Evolutionary conservation across 495 filamentous ascomycete species (phyloP), one percentile per base, ranked within the genome.

Genomic region (Xylaria longipes): DNA sequence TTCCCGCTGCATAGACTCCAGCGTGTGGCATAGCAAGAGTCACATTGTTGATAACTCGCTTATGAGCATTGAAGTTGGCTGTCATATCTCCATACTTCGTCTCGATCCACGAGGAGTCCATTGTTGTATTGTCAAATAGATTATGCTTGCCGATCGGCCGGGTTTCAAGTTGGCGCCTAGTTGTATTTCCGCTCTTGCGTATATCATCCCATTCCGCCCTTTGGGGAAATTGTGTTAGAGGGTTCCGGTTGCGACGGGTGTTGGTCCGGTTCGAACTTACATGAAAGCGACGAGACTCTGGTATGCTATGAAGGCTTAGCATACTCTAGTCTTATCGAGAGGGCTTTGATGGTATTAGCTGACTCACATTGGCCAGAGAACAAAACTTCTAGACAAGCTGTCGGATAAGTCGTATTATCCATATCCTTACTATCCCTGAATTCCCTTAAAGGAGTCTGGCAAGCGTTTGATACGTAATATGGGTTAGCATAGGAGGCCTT

Each of bases 11-110:
- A 33, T 90, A 86, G 5, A 95, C 81, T 1, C 90, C 90, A 3
- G 88, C 83, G 69, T 94, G 92, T 0, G 92, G 92, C 84, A 94
- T 89, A 2, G 91, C 89, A 72, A 93, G 85, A 0, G 90, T 92
- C 50, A 94, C 87, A 74, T 94, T 94, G 78, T 92, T 90, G 70
- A 94, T 77, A 54, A 91, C 80, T 45, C 91, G 82, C 0, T 73
- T 68, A 72, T 87, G 77, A 37, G 79, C 70, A 3, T 78, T 64
- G 15, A 87, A 91, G 3, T 80, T 77, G 5, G 78, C 76, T 0
- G 79, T 81, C 39, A 88, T 83, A 68, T 91, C 77, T 31, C 78
- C 76, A 9, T 78, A 73, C 15, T 87, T 81, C 14, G 73, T 76
- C 66, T 84, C 79, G 61, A 93, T 87, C 91, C 91, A 93, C 45